These are phyloP conservation scores for Chamaecyparis obtusa DNA, from an alignment of 75 land plant species.

Conservation along the genomic window DNA sequence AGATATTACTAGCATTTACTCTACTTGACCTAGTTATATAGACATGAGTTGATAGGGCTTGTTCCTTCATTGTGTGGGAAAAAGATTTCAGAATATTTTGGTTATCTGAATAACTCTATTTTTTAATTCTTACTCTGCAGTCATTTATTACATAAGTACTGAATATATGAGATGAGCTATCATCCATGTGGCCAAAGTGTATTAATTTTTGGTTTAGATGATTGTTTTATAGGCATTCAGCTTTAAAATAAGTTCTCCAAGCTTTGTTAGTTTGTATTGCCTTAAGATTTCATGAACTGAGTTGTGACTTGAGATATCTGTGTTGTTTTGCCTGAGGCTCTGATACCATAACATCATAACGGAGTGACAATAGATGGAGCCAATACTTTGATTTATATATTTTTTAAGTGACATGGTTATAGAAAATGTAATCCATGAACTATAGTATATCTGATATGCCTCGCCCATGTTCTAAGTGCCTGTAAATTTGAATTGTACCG, in stretches of 20 bases:
- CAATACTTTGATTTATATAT: background rate
- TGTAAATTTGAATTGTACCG: background rate
- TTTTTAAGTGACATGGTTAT: background rate
- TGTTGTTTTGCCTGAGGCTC: background rate
- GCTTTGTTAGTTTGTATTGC: background rate
- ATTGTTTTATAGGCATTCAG: background rate
- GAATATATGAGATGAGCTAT: background rate
- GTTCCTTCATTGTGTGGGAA: background rate
- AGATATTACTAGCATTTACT: background rate
- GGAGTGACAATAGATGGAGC: background rate
- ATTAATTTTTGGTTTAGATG: background rate
- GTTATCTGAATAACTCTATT: background rate
- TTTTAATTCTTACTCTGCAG: background rate
- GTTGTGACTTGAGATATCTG: background rate
- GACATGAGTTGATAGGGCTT: background rate
- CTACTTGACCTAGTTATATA: background rate
- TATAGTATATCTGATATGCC: background rate
- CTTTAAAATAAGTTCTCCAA: background rate
- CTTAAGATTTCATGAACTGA: background rate
- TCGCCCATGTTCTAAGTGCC: background rate
- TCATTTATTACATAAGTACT: background rate
- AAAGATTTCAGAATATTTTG: background rate
- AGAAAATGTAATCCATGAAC: background rate
- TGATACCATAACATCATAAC: background rate
- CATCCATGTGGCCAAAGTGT: background rate